These are phyloP conservation scores for Vaccinium macrocarpon DNA, from an alignment of 148 eudicot species.

Conservation along the genomic window DNA sequence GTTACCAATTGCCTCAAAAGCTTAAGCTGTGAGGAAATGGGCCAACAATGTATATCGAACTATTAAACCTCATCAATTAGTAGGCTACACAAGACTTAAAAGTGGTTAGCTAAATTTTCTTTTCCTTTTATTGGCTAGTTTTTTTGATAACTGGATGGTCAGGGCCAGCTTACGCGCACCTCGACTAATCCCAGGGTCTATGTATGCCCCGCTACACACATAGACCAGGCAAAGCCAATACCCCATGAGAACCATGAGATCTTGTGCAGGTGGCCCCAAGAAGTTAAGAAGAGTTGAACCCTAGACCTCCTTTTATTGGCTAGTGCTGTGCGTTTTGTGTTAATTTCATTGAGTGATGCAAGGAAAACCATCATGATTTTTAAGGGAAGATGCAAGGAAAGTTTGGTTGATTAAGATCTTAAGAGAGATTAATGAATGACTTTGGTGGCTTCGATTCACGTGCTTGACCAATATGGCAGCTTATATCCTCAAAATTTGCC, in stretches of 20 bases:
- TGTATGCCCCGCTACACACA: too few relatives aligned
- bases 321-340: background rate
- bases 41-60: too few relatives aligned
- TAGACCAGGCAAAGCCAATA: too few relatives aligned
- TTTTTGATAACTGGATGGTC: too few relatives aligned
- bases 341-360: background rate
- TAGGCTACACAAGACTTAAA: background rate
- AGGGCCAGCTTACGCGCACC: too few relatives aligned
- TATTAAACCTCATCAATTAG: background rate
- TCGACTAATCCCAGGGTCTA: too few relatives aligned
- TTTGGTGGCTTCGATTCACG: background rate
- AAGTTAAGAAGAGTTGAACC: too few relatives aligned
- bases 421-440: background rate
- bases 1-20: too few relatives aligned
- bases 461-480: background rate
- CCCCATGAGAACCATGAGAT: too few relatives aligned
- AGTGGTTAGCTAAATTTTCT: background rate
- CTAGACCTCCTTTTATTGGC: background rate
- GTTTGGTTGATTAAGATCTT: background rate
- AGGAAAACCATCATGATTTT: background rate
- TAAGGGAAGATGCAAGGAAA: background rate
- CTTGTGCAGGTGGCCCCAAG: too few relatives aligned
- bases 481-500: background rate
- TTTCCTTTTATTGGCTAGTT: background rate
- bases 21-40: too few relatives aligned